Base-by-base conservation (phyloP, 495 filamentous ascomycete genomes). In the Viridothelium virens region DNA sequence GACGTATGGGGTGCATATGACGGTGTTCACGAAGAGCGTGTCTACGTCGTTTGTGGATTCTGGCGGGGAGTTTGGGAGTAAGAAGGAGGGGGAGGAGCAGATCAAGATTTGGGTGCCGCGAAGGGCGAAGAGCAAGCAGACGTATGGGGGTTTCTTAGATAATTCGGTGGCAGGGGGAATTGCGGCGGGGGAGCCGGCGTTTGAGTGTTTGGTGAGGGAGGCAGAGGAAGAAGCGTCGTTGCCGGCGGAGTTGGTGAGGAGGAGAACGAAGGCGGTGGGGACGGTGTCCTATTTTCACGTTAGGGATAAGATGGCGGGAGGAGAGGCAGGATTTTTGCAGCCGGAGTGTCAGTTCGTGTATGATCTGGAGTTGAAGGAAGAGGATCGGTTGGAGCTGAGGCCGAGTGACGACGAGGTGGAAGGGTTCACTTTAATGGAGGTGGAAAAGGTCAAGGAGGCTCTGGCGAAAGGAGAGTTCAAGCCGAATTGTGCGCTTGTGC, bases 111-210 rank as follows among this genome's bases (percentile, higher is more conserved):
- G 94, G 91, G 84, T 95, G 0, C 91, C 94, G 4, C 80, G 89
- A 61, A 80, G 94, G 10, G 82, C 91, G 34, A 80, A 79, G 53
- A 83, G 75, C 41, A 97, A 97, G 79, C 83, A 89, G 69, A 96
- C 91, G 0, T 97, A 91, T 70, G 86, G 87, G 2, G 81, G 87
- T 7, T 90, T 96, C 86, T 77, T 97, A 61, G 94, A 99, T 74
- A 99, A 99, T 73, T 89, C 90, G 2, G 95, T 96, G 4, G 94
- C 92, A 0, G 94, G 94, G 3, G 94, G 94, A 0, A 87, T 97
- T 72, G 84, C 87, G 69, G 88, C 90, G 0, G 86, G 86, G 31
- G 91, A 97, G 74, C 80, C 78, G 16, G 85, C 86, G 1, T 86
- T 90, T 63, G 90, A 92, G 69, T 90, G 87, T 77, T 77, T 96